Percentiles rank a stretch among this genome's conserved stretches.
These are phyloP conservation scores for Protea cynaroides DNA, from an alignment of 164 flowering plant genomes.

Conservation along the genomic window DNA sequence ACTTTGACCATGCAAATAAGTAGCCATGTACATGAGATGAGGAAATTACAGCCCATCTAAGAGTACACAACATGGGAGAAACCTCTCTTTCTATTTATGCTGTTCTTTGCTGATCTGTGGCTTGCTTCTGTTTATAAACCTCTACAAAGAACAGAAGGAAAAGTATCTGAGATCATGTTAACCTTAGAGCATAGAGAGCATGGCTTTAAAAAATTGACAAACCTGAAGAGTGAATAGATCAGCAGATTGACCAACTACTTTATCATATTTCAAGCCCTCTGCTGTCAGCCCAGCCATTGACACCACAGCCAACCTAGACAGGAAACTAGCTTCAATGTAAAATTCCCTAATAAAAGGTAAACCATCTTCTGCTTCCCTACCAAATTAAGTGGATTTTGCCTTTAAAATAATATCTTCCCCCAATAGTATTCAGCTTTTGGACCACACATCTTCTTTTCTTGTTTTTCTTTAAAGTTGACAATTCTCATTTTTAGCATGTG, in stretches of 20 bases:
- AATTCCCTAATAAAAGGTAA: neutral
- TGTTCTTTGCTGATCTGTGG: constrained; percentile 80
- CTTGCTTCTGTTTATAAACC: constrained; percentile 84
- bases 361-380: too few species aligned
- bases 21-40: constrained; percentile 1
- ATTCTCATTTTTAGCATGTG: too few species aligned
- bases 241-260: constrained; percentile 94
- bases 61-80: too few species aligned
- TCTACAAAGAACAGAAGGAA: constrained; percentile 28
- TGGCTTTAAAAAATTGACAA: constrained; percentile 6
- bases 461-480: neutral
- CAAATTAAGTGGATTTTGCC: too few species aligned
- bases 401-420: too few species aligned
- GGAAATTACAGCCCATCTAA: constrained; percentile 92
- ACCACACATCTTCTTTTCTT: neutral
- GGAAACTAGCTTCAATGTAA: neutral
- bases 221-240: constrained; percentile 98
- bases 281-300: constrained; percentile 98
- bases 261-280: constrained; percentile 84
- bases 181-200: neutral
- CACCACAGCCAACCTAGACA: constrained; percentile 74
- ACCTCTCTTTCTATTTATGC: too few species aligned
- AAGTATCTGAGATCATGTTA: neutral
- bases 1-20: neutral
- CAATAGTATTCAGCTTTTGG: too few species aligned